A percentile compares a stretch with the other conserved stretches of the same genome.
phyloP scores from a whole-genome alignment of 352 stramenopile genomes.

The Phytophthora agathidicida region DNA sequence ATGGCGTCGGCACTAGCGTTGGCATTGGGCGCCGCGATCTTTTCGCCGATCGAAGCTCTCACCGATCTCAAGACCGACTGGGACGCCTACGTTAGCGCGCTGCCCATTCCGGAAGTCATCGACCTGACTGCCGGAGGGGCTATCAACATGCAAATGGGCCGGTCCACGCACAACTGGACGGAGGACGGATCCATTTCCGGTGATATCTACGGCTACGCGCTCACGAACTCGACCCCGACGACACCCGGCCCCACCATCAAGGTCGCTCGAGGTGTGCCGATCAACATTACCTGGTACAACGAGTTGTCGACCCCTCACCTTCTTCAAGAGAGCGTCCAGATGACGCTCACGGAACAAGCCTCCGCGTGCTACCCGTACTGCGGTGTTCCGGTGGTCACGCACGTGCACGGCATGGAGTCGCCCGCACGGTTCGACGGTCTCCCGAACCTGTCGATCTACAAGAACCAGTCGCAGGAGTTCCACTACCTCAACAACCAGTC shows the following conservation, averaged over 20 bases:
- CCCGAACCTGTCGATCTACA: conserved; percentile 54
- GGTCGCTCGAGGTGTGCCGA: conserved; percentile 38
- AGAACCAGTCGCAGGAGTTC: conserved; percentile 54
- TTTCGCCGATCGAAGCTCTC: conserved; percentile 22
- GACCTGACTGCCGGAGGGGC: conserved; percentile 42
- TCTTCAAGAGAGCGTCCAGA: conserved; percentile 43
- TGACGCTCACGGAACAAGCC: conserved; percentile 38
- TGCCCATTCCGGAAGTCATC: conserved; percentile 53
- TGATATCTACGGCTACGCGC: conserved; percentile 47
- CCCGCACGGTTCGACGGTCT: conserved; percentile 54
- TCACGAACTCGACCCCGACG: conserved; percentile 40
- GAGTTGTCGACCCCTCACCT: conserved; percentile 42
- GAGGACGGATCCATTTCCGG: conserved; percentile 32
- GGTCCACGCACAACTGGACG: conserved; percentile 44
- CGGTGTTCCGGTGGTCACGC: conserved; percentile 55
- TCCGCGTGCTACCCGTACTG: conserved; percentile 65
- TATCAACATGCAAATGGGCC: conserved; percentile 53
- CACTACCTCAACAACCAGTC: conserved; percentile 69
- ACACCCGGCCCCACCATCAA: conserved; percentile 45
- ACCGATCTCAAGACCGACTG: conserved; percentile 49
- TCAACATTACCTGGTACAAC: conserved; percentile 54
- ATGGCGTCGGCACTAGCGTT: conserved; percentile 4
- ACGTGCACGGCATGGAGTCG: conserved; percentile 61
- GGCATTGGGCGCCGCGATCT: conserved; percentile 1
- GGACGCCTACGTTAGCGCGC: conserved; percentile 42